Evolutionary conservation across 148 eudicot genomes (phyloP).

Genomic region (Chenopodium berlandieri): DNA sequence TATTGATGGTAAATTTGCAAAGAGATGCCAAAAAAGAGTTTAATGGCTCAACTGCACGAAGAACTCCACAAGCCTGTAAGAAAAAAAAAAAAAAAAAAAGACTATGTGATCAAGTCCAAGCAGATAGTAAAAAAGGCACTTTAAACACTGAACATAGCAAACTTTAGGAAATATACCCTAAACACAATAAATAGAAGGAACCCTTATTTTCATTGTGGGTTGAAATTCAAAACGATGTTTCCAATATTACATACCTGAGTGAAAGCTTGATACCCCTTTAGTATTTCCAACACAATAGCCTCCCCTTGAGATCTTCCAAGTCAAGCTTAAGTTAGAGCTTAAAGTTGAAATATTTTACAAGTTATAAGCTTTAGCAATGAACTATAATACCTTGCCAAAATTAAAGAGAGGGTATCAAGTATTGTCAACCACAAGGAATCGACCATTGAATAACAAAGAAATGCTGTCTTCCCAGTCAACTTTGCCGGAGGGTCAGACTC

Average conservation of each 20-base stretch:
- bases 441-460: constrained; percentile 80
- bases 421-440: constrained; percentile 93
- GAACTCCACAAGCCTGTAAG: constrained; percentile 93
- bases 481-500: constrained; percentile 58
- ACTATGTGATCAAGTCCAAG: constrained; percentile 18
- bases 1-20: constrained; percentile 87
- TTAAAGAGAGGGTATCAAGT: constrained; percentile 85
- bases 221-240: not conserved
- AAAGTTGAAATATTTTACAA: constrained; percentile 7
- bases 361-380: constrained; percentile 15
- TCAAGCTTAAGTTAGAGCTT: constrained; percentile 31
- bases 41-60: constrained; percentile 84
- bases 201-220: not conserved
- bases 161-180: not conserved
- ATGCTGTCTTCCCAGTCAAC: constrained; percentile 71
- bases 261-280: constrained; percentile 97
- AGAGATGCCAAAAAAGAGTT: constrained; percentile 95
- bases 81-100: constrained; percentile 25
- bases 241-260: constrained; percentile 63
- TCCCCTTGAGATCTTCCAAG: constrained; percentile 88
- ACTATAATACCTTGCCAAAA: constrained; percentile 69
- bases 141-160: not conserved
- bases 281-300: constrained; percentile 92
- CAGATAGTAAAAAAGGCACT: constrained; percentile 12
- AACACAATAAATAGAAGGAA: constrained; percentile 6